Conservation (phyloP, 768 basidiomycete species). For the Pleurotus platypus region DNA sequence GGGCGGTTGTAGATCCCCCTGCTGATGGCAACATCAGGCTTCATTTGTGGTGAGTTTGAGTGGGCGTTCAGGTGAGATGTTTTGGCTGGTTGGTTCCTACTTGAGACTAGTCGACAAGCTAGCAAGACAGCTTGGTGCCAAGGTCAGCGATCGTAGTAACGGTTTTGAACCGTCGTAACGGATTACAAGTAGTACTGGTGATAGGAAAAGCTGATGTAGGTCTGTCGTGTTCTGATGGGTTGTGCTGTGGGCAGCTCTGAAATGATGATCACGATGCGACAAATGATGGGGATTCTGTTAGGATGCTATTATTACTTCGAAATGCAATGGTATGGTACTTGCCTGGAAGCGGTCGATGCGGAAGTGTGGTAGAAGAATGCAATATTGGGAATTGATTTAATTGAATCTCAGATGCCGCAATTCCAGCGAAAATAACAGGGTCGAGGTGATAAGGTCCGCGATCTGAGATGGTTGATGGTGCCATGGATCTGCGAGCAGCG, state of each 20-base stretch:
- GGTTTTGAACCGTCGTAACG: neutral
- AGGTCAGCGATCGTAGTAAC: slow-evolving; percentile 1
- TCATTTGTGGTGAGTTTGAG: neutral
- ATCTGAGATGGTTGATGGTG: slow-evolving; percentile 11
- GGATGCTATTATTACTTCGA: neutral
- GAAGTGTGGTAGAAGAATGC: neutral
- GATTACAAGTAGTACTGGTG: neutral
- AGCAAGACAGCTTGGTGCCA: neutral
- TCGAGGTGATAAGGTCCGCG: slow-evolving; percentile 30
- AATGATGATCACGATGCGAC: neutral
- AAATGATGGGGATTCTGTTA: neutral
- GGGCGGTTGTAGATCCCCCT: neutral
- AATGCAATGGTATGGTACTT: slow-evolving; percentile 6
- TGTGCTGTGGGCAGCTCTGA: neutral
- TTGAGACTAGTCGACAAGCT: neutral
- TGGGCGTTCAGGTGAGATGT: slow-evolving; percentile 13
- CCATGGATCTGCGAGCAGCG: neutral
- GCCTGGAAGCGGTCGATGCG: neutral
- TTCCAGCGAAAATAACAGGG: slow-evolving; percentile 21
- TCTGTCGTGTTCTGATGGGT: neutral
- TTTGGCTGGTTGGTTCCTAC: neutral
- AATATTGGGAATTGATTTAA: neutral
- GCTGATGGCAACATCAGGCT: neutral
- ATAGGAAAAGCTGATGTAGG: neutral
- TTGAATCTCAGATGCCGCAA: neutral